phyloP scores from a whole-genome alignment of 2,329 filamentous ascomycete species.

The Claviceps cyperi region DNA sequence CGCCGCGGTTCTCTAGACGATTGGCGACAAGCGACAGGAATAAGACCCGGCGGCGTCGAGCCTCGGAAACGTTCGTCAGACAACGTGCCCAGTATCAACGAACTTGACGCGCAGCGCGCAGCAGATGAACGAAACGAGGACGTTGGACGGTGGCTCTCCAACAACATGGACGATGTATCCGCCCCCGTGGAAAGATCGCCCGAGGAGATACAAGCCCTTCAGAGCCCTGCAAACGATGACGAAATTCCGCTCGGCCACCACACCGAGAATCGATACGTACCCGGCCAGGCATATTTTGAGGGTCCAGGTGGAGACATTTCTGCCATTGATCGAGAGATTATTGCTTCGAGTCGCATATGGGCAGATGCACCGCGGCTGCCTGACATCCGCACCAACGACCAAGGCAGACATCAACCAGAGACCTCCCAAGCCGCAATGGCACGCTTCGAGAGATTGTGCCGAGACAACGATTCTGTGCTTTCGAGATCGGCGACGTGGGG shows the following conservation, averaged over 20 bases:
- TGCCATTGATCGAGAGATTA: constrained; percentile 33
- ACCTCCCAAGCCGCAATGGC: constrained; percentile 40
- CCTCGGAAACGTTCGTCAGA: constrained; percentile 28
- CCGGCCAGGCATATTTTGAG: constrained; percentile 36
- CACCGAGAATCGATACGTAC: constrained; percentile 35
- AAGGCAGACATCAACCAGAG: constrained; percentile 28
- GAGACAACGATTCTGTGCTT: constrained; percentile 42
- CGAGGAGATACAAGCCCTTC: constrained; percentile 11
- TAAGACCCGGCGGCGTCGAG: constrained; percentile 31
- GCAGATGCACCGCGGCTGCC: constrained; percentile 32
- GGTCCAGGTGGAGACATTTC: constrained; percentile 28
- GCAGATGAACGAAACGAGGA: constrained; percentile 31
- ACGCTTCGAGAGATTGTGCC: constrained; percentile 34
- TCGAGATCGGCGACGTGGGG: constrained; percentile 56
- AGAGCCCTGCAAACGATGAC: constrained; percentile 15
- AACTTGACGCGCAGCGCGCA: constrained; percentile 27
- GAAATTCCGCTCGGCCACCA: constrained; percentile 29
- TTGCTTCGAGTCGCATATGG: constrained; percentile 34
- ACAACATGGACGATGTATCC: constrained; percentile 16
- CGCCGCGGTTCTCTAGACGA: constrained; percentile 25
- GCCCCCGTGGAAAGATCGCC: constrained; percentile 13
- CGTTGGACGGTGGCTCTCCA: constrained; percentile 36
- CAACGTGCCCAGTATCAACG: constrained; percentile 35
- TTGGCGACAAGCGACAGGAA: constrained; percentile 25
- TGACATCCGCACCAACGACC: constrained; percentile 23